These are phyloP conservation scores for Serendipita sp. DNA, from an alignment of 768 basidiomycete genomes.

Conservation along the genomic window DNA sequence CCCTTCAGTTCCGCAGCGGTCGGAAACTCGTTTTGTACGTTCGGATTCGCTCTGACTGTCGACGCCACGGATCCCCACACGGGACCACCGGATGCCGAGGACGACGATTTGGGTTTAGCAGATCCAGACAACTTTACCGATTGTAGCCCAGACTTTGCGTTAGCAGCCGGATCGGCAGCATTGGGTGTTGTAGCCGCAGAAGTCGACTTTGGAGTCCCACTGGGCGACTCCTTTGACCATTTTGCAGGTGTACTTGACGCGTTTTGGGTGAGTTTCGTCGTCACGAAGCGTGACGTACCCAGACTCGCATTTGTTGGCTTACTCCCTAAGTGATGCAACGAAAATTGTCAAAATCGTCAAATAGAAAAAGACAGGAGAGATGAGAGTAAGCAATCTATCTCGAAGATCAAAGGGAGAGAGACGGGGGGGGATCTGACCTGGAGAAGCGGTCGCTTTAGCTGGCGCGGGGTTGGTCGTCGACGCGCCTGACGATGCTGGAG, in stretches of 20 bases:
- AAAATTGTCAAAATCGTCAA: no score
- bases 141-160: background rate
- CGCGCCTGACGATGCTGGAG: conserved; percentile 27
- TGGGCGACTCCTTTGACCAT: conserved; percentile 37
- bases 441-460: background rate
- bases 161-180: conserved; percentile 15
- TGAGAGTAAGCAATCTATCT: no score
- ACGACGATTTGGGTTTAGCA: background rate
- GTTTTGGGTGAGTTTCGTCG: conserved; percentile 56
- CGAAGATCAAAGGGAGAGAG: no score
- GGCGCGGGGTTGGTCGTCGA: conserved; percentile 31
- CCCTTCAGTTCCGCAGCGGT: conserved; percentile 92
- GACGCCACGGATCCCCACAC: conserved; percentile 51
- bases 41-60: conserved; percentile 25
- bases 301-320: conserved; percentile 26
- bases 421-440: background rate
- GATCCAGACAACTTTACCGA: background rate
- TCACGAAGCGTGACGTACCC: conserved; percentile 61
- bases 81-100: conserved; percentile 17
- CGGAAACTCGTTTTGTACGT: conserved; percentile 62
- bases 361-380: no score
- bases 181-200: conserved; percentile 49
- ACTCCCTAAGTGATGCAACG: conserved; percentile 6
- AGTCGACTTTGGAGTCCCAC: conserved; percentile 69
- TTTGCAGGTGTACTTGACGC: conserved; percentile 29